Evolutionary conservation across 805 yeast species (phyloP).

Genomic region (Pichia thaimueangensis): DNA sequence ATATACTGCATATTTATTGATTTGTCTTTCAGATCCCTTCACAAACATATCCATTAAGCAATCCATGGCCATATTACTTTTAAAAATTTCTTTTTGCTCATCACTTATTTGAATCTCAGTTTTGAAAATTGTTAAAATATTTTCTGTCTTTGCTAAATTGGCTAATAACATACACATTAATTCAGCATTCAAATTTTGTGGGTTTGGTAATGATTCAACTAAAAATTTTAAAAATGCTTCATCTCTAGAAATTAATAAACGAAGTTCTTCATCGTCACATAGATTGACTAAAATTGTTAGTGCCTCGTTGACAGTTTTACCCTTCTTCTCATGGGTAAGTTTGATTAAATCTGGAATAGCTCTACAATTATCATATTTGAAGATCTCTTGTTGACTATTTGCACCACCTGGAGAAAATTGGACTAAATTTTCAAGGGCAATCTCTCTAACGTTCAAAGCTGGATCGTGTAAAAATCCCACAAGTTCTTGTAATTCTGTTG

Average conservation of each 20-base stretch:
- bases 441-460: slow-evolving; percentile 70
- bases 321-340: slow-evolving; percentile 48
- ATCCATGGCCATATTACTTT: slow-evolving; percentile 56
- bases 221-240: slow-evolving; percentile 45
- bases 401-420: slow-evolving; percentile 69
- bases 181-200: slow-evolving; percentile 65
- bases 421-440: slow-evolving; percentile 78
- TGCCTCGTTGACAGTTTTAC: slow-evolving; percentile 55
- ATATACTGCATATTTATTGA: slow-evolving; percentile 66
- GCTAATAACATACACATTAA: slow-evolving; percentile 77
- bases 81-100: slow-evolving; percentile 43
- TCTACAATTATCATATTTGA: slow-evolving; percentile 60
- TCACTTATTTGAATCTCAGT: slow-evolving; percentile 26
- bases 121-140: slow-evolving; percentile 47
- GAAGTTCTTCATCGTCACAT: slow-evolving; percentile 61
- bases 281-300: slow-evolving; percentile 77
- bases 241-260: slow-evolving; percentile 63
- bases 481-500: slow-evolving; percentile 32
- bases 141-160: slow-evolving; percentile 75
- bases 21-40: slow-evolving; percentile 65
- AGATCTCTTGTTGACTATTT: slow-evolving; percentile 50
- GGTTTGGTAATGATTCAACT: slow-evolving; percentile 43
- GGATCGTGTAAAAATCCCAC: slow-evolving; percentile 79
- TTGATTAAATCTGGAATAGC: slow-evolving; percentile 69
- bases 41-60: slow-evolving; percentile 86